Evolutionary conservation across 2,329 filamentous ascomycete genomes (phyloP).

Genomic region (Macrophomina tecta): DNA sequence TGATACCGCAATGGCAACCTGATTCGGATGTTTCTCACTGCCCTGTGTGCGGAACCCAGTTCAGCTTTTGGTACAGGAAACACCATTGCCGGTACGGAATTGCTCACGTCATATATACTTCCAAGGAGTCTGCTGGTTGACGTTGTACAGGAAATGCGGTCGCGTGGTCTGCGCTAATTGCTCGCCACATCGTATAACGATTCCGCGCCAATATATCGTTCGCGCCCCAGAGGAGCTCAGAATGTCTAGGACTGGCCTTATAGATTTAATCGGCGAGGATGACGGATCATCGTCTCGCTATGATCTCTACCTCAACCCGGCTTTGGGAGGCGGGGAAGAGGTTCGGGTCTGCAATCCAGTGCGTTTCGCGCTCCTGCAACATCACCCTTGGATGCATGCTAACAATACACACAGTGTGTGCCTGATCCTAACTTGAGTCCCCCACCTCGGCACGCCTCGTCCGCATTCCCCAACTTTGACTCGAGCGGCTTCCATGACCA

Average conservation of each 20-base stretch:
- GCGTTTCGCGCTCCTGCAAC: neutral
- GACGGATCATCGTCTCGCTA: constrained; percentile 39
- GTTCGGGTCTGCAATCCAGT: constrained; percentile 72
- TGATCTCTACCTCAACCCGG: constrained; percentile 49
- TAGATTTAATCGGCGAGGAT: constrained; percentile 54
- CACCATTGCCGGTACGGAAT: constrained; percentile 82
- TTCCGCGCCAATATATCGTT: constrained; percentile 91
- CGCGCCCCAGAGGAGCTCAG: constrained; percentile 56
- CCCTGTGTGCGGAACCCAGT: constrained; percentile 80
- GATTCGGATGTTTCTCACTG: constrained; percentile 83
- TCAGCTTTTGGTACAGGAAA: constrained; percentile 85
- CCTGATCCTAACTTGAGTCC: constrained; percentile 70
- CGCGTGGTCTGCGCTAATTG: constrained; percentile 88
- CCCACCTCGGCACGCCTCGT: constrained; percentile 54
- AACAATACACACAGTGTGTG: constrained; percentile 55
- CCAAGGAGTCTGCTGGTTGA: neutral
- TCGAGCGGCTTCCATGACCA: constrained; percentile 15
- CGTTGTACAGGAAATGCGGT: constrained; percentile 75
- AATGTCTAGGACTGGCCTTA: constrained; percentile 32
- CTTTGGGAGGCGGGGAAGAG: constrained; percentile 68
- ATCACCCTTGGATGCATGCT: neutral
- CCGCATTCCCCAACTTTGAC: constrained; percentile 18
- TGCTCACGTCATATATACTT: neutral
- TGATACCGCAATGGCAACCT: constrained; percentile 83
- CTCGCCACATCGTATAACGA: constrained; percentile 93